A percentile compares a stretch with the other conserved stretches of the same genome.
phyloP scores from a whole-genome alignment of 306 rosid genomes.

The Cicer cuneatum region DNA sequence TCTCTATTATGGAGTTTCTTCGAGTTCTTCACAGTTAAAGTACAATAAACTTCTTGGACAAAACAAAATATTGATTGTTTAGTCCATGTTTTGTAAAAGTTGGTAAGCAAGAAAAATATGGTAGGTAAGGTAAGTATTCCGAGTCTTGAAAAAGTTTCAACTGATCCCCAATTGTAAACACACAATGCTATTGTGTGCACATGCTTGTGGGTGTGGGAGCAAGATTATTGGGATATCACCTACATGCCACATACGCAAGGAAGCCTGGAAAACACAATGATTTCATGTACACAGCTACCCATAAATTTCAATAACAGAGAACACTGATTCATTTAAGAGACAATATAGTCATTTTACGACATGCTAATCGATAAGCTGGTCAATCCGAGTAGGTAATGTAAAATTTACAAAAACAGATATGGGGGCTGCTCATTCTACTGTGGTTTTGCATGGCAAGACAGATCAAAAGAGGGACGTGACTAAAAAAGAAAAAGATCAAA shows the following conservation, averaged over 20 bases:
- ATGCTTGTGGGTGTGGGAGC: background rate
- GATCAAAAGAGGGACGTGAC: background rate
- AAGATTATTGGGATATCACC: background rate
- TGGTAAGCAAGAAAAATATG: background rate
- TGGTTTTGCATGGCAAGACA: slow-evolving; percentile 4
- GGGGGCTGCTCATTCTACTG: background rate
- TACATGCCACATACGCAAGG: slow-evolving; percentile 1
- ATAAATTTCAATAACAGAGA: slow-evolving; percentile 18
- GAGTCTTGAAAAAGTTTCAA: slow-evolving; percentile 1
- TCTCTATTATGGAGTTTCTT: background rate
- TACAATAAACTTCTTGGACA: slow-evolving; percentile 1
- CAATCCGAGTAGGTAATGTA: background rate
- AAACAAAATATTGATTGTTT: slow-evolving; percentile 25
- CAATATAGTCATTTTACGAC: background rate
- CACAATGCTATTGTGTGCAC: slow-evolving; percentile 5
- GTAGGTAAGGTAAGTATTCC: background rate
- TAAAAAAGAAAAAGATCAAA: slow-evolving; percentile 8
- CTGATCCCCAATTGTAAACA: background rate
- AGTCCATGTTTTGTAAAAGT: slow-evolving; percentile 1
- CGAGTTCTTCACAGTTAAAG: background rate
- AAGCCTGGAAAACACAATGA: background rate
- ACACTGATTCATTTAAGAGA: slow-evolving; percentile 2
- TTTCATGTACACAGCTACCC: background rate
- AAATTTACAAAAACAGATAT: slow-evolving; percentile 1
- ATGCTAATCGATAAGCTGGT: background rate